phyloP scores from a whole-genome alignment of 1,284 basidiomycete genomes.

The Vanrija humicola region DNA sequence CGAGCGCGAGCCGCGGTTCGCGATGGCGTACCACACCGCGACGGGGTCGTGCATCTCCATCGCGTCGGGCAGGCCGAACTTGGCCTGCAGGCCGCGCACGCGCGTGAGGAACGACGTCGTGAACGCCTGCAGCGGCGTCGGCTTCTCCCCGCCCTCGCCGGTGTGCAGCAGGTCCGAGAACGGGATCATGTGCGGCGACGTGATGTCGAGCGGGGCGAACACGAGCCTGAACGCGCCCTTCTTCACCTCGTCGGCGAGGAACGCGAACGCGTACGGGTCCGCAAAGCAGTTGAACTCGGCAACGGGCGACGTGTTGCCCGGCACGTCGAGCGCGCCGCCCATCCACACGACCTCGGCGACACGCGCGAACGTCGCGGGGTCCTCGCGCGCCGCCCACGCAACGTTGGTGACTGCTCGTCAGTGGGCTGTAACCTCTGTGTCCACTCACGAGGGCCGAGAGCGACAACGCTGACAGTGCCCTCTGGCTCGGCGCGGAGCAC shows the following conservation, averaged over 20 bases:
- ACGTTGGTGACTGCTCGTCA: conserved; percentile 65
- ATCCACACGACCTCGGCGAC: conserved; percentile 74
- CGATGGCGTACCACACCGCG: conserved; percentile 54
- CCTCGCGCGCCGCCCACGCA: conserved; percentile 61
- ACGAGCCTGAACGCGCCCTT: conserved; percentile 54
- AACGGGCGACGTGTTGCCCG: conserved; percentile 78
- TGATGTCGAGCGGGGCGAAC: conserved; percentile 75
- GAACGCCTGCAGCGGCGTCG: conserved; percentile 59
- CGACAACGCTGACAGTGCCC: conserved; percentile 73
- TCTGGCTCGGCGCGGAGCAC: conserved; percentile 60
- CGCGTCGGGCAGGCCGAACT: conserved; percentile 69
- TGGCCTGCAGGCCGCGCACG: conserved; percentile 61
- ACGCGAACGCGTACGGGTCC: conserved; percentile 78
- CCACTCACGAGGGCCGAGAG: conserved; percentile 67
- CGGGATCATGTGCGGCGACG: conserved; percentile 69
- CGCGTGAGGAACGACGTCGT: conserved; percentile 72
- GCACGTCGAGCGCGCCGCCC: conserved; percentile 94
- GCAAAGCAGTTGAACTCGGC: conserved; percentile 94
- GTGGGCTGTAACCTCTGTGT: background rate
- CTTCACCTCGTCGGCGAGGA: conserved; percentile 43
- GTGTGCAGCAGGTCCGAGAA: conserved; percentile 61
- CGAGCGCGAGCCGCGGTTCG: conserved; percentile 49
- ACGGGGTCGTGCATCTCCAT: conserved; percentile 63
- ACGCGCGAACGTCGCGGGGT: conserved; percentile 57
- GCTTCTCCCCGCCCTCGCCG: conserved; percentile 51